Evolutionary conservation across 306 rosid genomes (phyloP).

Genomic region (Corylus avellana): DNA sequence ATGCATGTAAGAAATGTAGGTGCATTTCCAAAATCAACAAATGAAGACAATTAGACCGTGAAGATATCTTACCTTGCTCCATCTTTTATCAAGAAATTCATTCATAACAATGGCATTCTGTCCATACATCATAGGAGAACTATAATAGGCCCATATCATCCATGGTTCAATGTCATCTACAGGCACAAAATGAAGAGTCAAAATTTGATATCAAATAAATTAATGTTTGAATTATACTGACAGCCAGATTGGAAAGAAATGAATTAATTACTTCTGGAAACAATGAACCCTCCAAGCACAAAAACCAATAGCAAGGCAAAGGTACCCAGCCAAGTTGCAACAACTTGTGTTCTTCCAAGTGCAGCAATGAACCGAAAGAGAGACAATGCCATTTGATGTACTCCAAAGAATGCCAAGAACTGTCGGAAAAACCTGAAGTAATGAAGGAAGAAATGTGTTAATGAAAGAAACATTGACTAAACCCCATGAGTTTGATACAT

Average conservation of each 20-base stretch:
- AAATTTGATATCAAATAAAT: neutral
- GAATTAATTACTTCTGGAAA: slow-evolving; percentile 40
- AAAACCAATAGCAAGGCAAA: slow-evolving; percentile 46
- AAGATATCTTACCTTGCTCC: slow-evolving; percentile 52
- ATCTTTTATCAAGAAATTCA: slow-evolving; percentile 80
- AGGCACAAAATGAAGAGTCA: neutral
- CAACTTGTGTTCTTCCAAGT: slow-evolving; percentile 51
- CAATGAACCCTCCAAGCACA: slow-evolving; percentile 64
- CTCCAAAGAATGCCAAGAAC: slow-evolving; percentile 49
- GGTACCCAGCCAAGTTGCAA: slow-evolving; percentile 49
- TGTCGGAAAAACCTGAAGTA: slow-evolving; percentile 55
- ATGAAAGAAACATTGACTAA: slow-evolving; percentile 13
- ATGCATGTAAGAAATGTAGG: neutral
- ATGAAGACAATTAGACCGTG: neutral
- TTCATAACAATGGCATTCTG: slow-evolving; percentile 80
- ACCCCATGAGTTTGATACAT: slow-evolving; percentile 27
- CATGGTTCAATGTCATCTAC: slow-evolving; percentile 71
- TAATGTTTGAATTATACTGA: neutral
- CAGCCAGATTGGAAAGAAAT: neutral
- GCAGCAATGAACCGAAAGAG: slow-evolving; percentile 64
- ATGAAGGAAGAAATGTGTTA: neutral
- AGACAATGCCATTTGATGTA: slow-evolving; percentile 73
- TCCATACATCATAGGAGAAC: slow-evolving; percentile 86
- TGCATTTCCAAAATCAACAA: neutral
- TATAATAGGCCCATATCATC: slow-evolving; percentile 77